phyloP scores from a whole-genome alignment of 192 early-diverging fungal species.

The Phycomyces blakesleeanus region DNA sequence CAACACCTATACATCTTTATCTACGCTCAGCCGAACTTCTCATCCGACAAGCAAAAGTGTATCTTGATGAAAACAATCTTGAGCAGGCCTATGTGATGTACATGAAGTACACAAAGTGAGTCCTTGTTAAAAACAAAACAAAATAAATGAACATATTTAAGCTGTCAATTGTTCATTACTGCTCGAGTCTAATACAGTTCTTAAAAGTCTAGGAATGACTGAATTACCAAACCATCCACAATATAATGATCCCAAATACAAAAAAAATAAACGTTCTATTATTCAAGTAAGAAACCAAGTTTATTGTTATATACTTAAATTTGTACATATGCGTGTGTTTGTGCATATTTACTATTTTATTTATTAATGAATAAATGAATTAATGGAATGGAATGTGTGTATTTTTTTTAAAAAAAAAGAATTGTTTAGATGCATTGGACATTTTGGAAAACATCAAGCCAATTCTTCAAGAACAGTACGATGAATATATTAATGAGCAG shows the following conservation, averaged over 20 bases:
- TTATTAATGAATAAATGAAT: too few relatives aligned
- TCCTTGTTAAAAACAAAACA: not conserved
- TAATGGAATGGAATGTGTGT: too few relatives aligned
- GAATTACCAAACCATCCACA: slow-evolving; percentile 57
- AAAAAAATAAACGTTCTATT: slow-evolving; percentile 18
- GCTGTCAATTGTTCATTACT: not conserved
- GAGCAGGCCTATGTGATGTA: slow-evolving; percentile 69
- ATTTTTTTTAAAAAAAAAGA: too few relatives aligned
- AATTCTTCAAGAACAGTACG: slow-evolving; percentile 33
- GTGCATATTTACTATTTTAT: not conserved
- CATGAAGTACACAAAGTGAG: slow-evolving; percentile 60
- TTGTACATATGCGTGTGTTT: not conserved
- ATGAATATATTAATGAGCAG: slow-evolving; percentile 1
- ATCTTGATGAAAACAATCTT: slow-evolving; percentile 62
- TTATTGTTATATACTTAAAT: not conserved
- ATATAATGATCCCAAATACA: slow-evolving; percentile 46
- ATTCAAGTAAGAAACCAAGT: slow-evolving; percentile 27
- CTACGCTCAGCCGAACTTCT: slow-evolving; percentile 44
- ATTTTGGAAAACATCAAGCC: slow-evolving; percentile 57
- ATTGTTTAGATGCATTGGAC: slow-evolving; percentile 50
- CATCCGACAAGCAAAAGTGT: slow-evolving; percentile 50
- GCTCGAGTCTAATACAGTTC: not conserved
- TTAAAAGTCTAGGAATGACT: slow-evolving; percentile 50
- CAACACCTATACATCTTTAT: slow-evolving; percentile 42
- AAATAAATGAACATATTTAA: not conserved